Base-by-base conservation (phyloP, 768 basidiomycete genomes). In the Crassisporium funariophilum region DNA sequence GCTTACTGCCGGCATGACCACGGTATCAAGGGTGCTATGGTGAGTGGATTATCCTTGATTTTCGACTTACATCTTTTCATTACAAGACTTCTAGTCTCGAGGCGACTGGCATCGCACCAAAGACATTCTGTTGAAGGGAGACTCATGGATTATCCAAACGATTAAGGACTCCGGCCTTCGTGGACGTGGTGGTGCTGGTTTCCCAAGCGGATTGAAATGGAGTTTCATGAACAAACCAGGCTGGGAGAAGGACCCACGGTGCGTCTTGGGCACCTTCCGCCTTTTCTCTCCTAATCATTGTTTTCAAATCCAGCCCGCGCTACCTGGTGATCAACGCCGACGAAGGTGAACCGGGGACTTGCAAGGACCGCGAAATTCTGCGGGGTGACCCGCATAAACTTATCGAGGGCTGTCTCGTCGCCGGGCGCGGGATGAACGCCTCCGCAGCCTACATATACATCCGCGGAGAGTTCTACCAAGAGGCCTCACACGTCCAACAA, bases 181-280 rank as follows among this genome's bases (percentile, higher is more conserved):
- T 61, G 95, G 95, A 10, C 86, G 95, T 45, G 95, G 95, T 41
- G 95, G 95, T 42, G 95, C 95, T 33, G 95, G 95, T 21, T 99
- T 99, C 64, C 95, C 95, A 0, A 89, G 86, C 54, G 95, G 95
- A 17, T 75, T 98, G 58, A 98, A 98, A 65, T 98, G 95, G 95
- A 89, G 86, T 60, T 94, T 93, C 66, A 95, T 98, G 95, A 98
- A 99, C 78, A 99, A 98, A 71, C 95, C 94, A n/a, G 85, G 86
- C 20, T 98, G 95, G 95, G 84, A 98, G 74, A 87, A 90, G 64
- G 95, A 98, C 61, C 83, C 83, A 55, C 76, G 91, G 86, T 90
- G 50, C 48, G 71, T 57, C 2, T 22, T 9, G 19, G 44, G 23
- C 24, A 42, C 10, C n/a, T 39, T 55, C 39, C 50, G 29, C 46